Base-by-base conservation (phyloP, 2,329 filamentous ascomycete species). In the Corynespora cassiicola region DNA sequence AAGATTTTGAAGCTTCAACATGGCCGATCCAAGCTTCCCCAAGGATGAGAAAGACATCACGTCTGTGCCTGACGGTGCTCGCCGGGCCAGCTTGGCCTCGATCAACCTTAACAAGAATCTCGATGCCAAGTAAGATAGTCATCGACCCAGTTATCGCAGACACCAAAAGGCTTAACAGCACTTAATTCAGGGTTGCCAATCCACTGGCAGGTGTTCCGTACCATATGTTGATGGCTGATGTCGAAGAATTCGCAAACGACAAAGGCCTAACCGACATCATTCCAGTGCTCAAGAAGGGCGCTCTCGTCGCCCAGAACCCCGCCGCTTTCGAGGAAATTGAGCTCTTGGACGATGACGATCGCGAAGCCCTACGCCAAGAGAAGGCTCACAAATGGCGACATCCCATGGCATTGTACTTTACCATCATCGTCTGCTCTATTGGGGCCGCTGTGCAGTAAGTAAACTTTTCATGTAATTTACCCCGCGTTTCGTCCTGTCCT, bases 221-320 rank as follows among this genome's bases (percentile, higher is more conserved):
- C 47, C 71, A 66, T 19, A 61, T 66, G 46, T 73, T 85, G 6
- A 63, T 84, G 36, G 59, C 61, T 30, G 69, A 81, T 33, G 82
- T 84, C 24, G 75, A 83, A 35, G 70, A 72, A 7, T 87, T 87
- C 52, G 84, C 81, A 36, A 85, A 84, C 56, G 71, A 78, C 31
- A 79, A 85, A 43, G 74, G 73, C 17, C 72, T 90, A 3, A 65
- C 70, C 4, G 77, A 84, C 35, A 75, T 84, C 46, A 65, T 80
- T 4, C 67, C 72, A 2, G 54, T 84, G 7, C 71, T 88, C 30
- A 74, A 79, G 38, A 32, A 36, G 22, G 87, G 86, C 21, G 87
- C 86, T 2, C 72, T 90, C 9, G 78, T 88, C 10, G 87, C 87
- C 2, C 85, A 87, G 65, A 80, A 84, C 52, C 85, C 85, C 0